phyloP scores from a whole-genome alignment of 2,329 filamentous ascomycete genomes.

The Trichothecium sympodiale region DNA sequence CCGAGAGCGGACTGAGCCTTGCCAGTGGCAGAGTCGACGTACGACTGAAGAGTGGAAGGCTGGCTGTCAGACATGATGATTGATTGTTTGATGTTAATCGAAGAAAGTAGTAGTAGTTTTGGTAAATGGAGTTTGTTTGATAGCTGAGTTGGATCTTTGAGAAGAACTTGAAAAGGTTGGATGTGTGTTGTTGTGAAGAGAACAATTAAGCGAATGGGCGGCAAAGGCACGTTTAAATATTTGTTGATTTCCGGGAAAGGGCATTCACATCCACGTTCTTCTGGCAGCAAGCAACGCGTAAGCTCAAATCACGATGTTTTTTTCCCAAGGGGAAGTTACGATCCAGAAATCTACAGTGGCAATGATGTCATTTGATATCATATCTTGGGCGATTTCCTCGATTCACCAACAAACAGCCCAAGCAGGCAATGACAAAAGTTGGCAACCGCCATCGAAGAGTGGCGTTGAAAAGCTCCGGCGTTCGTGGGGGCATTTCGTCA shows the following conservation, averaged over 20 bases:
- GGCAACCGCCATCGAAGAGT: neutral
- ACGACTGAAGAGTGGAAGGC: conserved; percentile 69
- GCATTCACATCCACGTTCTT: too few relatives aligned
- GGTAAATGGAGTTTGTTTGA: conserved; percentile 3
- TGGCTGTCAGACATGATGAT: conserved; percentile 18
- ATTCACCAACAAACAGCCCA: too few relatives aligned
- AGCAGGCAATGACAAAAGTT: neutral
- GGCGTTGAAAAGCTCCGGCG: neutral
- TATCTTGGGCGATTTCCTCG: too few relatives aligned
- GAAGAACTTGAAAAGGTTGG: too few relatives aligned
- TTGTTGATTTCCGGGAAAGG: too few relatives aligned
- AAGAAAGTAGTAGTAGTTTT: conserved; percentile 2
- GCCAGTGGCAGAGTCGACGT: conserved; percentile 62
- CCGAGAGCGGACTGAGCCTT: conserved; percentile 63
- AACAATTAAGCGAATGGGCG: neutral
- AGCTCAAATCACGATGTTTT: too few relatives aligned
- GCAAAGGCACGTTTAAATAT: neutral
- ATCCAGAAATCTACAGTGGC: too few relatives aligned
- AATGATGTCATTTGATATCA: too few relatives aligned
- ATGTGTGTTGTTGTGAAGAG: neutral
- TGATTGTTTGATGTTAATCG: conserved; percentile 3
- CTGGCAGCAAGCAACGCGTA: too few relatives aligned
- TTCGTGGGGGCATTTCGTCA: neutral
- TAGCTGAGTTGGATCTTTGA: neutral
- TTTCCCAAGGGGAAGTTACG: too few relatives aligned